Evolutionary conservation across 305 asterid species (phyloP).

Genomic region (Fraxinus sp.): DNA sequence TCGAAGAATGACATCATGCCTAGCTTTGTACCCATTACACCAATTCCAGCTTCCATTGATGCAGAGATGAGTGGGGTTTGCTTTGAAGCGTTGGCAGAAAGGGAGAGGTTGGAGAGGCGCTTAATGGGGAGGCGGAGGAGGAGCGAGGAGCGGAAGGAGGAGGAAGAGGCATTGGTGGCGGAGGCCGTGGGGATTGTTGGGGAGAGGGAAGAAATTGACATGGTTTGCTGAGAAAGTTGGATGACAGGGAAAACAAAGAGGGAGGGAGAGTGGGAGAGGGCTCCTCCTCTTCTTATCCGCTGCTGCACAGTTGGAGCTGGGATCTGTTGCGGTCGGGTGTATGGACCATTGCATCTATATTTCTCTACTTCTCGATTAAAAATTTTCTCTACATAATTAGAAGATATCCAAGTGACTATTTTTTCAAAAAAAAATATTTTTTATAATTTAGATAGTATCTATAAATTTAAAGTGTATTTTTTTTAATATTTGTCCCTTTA

Average conservation of each 20-base stretch:
- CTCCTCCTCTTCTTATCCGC: constrained; percentile 29
- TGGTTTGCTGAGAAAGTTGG: constrained; percentile 21
- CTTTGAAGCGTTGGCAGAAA: constrained; percentile 40
- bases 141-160: constrained; percentile 46
- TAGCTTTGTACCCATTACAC: constrained; percentile 83
- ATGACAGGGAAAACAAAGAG: neutral
- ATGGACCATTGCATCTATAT: neutral
- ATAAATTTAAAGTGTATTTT: too few relatives aligned
- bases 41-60: constrained; percentile 88
- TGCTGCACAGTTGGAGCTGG: neutral
- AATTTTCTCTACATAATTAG: too few relatives aligned
- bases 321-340: constrained; percentile 10
- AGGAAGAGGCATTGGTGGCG: constrained; percentile 28
- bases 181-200: constrained; percentile 35
- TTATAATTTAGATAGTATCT: too few relatives aligned
- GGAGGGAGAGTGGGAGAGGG: neutral
- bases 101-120: constrained; percentile 43
- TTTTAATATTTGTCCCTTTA: too few relatives aligned
- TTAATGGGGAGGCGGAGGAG: constrained; percentile 43
- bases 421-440: neutral
- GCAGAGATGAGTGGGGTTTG: constrained; percentile 45
- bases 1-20: constrained; percentile 97
- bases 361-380: too few relatives aligned
- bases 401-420: too few relatives aligned
- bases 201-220: constrained; percentile 49